Conservation (phyloP, 2,329 filamentous ascomycete species). For the Chrysoporthe puriensis region DNA sequence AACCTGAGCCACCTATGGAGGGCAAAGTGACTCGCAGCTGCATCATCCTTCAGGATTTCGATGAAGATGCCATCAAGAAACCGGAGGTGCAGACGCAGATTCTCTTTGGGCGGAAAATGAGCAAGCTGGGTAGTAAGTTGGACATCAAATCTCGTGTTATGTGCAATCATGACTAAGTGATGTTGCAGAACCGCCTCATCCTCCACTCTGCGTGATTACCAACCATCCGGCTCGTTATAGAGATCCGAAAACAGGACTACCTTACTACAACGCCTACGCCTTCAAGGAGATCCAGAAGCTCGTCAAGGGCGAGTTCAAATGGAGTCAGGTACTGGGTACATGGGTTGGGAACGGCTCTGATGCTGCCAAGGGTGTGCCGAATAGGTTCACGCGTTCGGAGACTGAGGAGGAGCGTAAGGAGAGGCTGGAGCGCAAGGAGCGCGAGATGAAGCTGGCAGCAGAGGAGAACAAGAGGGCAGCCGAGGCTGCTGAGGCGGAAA, state of each 20-base stretch:
- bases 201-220: conserved; percentile 77
- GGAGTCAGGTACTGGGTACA: conserved; percentile 79
- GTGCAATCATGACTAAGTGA: neutral
- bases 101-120: conserved; percentile 63
- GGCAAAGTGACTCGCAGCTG: conserved; percentile 60
- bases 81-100: conserved; percentile 61
- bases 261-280: conserved; percentile 78
- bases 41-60: conserved; percentile 64
- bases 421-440: conserved; percentile 30
- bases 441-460: conserved; percentile 18
- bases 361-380: conserved; percentile 78
- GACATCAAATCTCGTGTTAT: neutral
- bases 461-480: conserved; percentile 16
- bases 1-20: conserved; percentile 40
- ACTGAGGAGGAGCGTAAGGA: conserved; percentile 27
- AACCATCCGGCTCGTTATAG: conserved; percentile 79
- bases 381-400: conserved; percentile 61
- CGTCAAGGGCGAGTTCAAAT: conserved; percentile 73
- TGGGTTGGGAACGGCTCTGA: conserved; percentile 73
- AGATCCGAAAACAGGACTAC: conserved; percentile 82
- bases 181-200: conserved; percentile 51
- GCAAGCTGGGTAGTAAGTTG: conserved; percentile 56
- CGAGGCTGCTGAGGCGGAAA: neutral
- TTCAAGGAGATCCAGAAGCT: conserved; percentile 83
- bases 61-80: conserved; percentile 59